phyloP scores from a whole-genome alignment of 2,329 filamentous ascomycete genomes.

The Nemania abortiva region DNA sequence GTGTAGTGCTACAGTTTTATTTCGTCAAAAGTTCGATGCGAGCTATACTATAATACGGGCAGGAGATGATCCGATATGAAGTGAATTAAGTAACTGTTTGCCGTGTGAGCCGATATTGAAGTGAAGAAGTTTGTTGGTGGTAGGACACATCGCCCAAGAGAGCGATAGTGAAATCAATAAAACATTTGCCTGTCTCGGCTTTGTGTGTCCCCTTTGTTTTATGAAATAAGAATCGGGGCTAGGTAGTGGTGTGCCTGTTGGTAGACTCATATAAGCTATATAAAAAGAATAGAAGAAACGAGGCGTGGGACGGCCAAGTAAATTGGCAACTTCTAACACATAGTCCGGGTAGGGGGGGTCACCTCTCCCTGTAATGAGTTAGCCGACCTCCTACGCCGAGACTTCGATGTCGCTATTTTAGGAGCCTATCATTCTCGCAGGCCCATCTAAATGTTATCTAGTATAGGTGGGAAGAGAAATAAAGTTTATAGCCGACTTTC shows the following conservation, averaged over 20 bases:
- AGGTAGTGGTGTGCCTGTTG: neutral
- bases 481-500: too few species aligned
- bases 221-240: conserved; percentile 6
- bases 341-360: neutral
- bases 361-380: neutral
- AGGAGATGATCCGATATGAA: neutral
- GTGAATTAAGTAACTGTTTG: neutral
- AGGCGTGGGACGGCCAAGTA: neutral
- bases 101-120: neutral
- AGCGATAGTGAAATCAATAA: neutral
- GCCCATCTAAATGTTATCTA: neutral
- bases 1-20: neutral
- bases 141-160: neutral
- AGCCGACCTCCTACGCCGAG: neutral
- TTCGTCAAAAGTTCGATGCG: neutral
- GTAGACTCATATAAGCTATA: neutral
- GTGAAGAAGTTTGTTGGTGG: neutral
- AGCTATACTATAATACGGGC: neutral
- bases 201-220: conserved; percentile 4
- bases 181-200: conserved; percentile 3
- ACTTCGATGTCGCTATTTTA: neutral
- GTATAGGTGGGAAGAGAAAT: too few species aligned
- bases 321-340: neutral
- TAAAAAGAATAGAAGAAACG: neutral
- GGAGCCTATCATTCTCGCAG: neutral